These are phyloP conservation scores for Fragilariopsis cylindrus DNA, from an alignment of 108 stramenopile species.

Conservation along the genomic window DNA sequence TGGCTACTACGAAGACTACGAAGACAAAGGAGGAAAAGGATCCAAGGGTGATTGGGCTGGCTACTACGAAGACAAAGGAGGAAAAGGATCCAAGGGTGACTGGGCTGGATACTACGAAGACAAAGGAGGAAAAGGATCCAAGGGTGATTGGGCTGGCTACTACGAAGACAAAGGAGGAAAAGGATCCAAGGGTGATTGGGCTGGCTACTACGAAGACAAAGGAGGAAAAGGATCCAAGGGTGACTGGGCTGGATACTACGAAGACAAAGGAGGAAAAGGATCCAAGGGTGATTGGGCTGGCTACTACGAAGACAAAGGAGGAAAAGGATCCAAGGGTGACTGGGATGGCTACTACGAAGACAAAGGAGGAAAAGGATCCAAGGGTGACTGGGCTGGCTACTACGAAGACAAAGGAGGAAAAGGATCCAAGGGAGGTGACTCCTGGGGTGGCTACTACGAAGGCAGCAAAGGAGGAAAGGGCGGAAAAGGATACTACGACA, in stretches of 20 bases:
- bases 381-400: not conserved
- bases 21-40: not conserved
- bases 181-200: not conserved
- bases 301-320: not conserved
- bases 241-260: not conserved
- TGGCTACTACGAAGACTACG: not conserved
- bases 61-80: not conserved
- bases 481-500: not conserved
- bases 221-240: not conserved
- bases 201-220: not conserved
- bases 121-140: not conserved
- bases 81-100: not conserved
- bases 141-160: not conserved
- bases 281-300: not conserved
- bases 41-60: not conserved
- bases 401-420: not conserved
- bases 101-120: not conserved
- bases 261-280: not conserved
- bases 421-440: not conserved
- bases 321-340: slow-evolving; percentile 1
- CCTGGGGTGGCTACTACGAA: not conserved
- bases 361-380: not conserved
- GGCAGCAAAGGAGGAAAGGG: not conserved
- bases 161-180: not conserved
- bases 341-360: not conserved